A percentile compares a stretch with the other conserved stretches of the same genome.
These are phyloP conservation scores for Anisodus tanguticus DNA, from an alignment of 257 asterid species.

Conservation along the genomic window DNA sequence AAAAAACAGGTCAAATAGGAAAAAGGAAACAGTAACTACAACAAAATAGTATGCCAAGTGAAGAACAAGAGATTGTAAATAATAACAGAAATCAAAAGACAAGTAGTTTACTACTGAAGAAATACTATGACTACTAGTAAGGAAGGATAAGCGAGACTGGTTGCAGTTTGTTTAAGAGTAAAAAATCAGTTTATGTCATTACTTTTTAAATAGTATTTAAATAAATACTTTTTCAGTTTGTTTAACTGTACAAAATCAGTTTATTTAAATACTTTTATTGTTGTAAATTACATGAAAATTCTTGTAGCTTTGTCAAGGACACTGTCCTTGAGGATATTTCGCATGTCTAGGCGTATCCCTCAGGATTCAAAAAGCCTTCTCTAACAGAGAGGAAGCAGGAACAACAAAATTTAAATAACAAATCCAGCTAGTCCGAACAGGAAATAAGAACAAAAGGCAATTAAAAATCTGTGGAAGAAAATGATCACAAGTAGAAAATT, in stretches of 20 bases:
- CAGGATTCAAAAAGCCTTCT: not conserved
- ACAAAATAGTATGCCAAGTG: too few species aligned
- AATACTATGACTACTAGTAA: too few species aligned
- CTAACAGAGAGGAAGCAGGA: not conserved
- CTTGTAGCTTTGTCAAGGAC: not conserved
- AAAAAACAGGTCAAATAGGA: too few species aligned
- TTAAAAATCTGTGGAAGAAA: not conserved
- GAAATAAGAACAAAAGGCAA: not conserved
- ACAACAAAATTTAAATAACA: not conserved
- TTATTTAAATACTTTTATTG: not conserved
- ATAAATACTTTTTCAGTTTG: not conserved
- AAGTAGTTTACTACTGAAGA: too few species aligned
- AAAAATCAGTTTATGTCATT: not conserved
- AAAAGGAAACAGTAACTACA: too few species aligned
- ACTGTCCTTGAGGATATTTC: not conserved
- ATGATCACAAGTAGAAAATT: not conserved
- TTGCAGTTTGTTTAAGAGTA: not conserved
- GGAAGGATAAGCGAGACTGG: not conserved
- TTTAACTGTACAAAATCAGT: not conserved
- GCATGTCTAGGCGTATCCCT: not conserved
- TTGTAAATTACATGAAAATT: not conserved
- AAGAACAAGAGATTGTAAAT: too few species aligned
- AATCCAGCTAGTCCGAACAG: not conserved
- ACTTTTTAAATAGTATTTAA: not conserved
- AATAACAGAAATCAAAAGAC: too few species aligned